Base-by-base conservation (phyloP, 257 asterid genomes). In the Solanum chiquidenum region DNA sequence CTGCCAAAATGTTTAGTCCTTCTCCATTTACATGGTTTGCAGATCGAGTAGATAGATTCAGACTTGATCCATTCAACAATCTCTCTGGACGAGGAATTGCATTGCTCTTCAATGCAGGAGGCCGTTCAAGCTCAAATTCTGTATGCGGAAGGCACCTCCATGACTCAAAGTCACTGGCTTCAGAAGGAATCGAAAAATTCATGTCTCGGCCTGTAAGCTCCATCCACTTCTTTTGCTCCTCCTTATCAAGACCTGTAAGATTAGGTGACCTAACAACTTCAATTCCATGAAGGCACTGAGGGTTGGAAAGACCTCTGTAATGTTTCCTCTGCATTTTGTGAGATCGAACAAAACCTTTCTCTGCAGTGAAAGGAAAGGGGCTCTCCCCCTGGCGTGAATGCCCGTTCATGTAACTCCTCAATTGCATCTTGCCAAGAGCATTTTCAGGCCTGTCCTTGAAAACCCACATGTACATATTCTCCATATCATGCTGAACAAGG, bases 381-480 rank as follows among this genome's bases (percentile, higher is more conserved):
- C 92, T 89, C 87, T 92, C 93, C 40, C 94, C 93, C 69, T 90
- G 94, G 14, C 94, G 93, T 1, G 94, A 92, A 62, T 92, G 94
- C 33, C 94, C 94, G 46, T 92, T 92, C 94, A 92, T 92, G 85
- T 87, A 92, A 76, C 92, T 92, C 89, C 94, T 90, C 86, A 92
- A 85, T 87, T 92, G 93, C 93, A 92, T 92, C 93, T 92, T 92
- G 33, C 94, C 94, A 38, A 92, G 90, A 3, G 93, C 94, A 86
- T 92, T 92, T 38, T 92, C 94, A 55, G 94, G 94, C 83, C 89
- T 92, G 73, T 92, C 94, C 90, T 92, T 92, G 37, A 92, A 92
- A 58, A 92, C 94, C 94, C 94, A 92, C 94, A 92, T 92, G 83
- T 92, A 92, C 91, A 92, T 92, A 42, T 92, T 92, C 90, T 92